Conservation (phyloP, 164 flowering plant species). For the Taxillus chinensis region DNA sequence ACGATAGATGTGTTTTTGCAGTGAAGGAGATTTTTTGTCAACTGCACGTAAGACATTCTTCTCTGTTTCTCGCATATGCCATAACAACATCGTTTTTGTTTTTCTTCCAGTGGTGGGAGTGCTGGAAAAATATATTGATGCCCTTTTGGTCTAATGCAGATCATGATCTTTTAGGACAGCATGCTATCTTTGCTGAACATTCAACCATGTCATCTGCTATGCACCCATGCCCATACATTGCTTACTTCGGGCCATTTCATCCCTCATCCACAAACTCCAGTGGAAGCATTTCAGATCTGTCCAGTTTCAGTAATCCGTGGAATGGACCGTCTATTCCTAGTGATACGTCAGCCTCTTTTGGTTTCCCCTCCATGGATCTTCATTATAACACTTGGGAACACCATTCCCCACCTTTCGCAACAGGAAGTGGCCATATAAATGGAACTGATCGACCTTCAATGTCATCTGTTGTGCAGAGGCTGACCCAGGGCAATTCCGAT, state of each 20-base stretch:
- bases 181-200: slow-evolving; percentile 62
- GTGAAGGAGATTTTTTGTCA: slow-evolving; percentile 66
- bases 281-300: slow-evolving; percentile 51
- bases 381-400: slow-evolving; percentile 59
- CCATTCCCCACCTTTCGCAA: slow-evolving; percentile 40
- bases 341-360: slow-evolving; percentile 49
- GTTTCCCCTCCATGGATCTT: slow-evolving; percentile 49
- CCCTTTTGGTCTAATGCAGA: slow-evolving; percentile 32
- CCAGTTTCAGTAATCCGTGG: slow-evolving; percentile 56
- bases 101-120: background rate
- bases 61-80: background rate
- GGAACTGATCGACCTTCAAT: slow-evolving; percentile 36
- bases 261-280: slow-evolving; percentile 56
- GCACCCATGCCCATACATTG: slow-evolving; percentile 79
- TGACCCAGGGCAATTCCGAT: slow-evolving; percentile 42
- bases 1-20: slow-evolving; percentile 16
- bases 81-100: background rate
- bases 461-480: slow-evolving; percentile 29
- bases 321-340: slow-evolving; percentile 41
- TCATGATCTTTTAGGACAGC: slow-evolving; percentile 69
- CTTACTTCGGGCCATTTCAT: slow-evolving; percentile 62
- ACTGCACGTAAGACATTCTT: slow-evolving; percentile 41
- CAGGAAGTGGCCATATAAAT: slow-evolving; percentile 26
- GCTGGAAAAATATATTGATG: background rate
- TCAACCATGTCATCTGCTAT: slow-evolving; percentile 57